A percentile compares a stretch with the other conserved stretches of the same genome.
These are phyloP conservation scores for Ceratorhiza oryzae-sativae DNA, from an alignment of 1,284 basidiomycete genomes.

Conservation along the genomic window DNA sequence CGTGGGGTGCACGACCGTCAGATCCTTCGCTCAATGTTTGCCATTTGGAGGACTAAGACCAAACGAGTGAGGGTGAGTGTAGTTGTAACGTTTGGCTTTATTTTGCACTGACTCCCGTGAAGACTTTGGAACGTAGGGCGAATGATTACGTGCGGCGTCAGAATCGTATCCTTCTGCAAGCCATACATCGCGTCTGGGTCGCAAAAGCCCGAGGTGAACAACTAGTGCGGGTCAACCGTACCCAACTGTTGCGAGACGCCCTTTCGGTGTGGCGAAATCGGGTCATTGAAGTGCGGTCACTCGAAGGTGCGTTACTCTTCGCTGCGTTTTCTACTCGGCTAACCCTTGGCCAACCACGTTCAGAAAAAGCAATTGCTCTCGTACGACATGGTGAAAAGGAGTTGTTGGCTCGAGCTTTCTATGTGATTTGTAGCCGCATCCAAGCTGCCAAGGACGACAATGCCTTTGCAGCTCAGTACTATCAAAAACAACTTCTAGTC, in stretches of 20 bases:
- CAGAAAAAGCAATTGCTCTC: slow-evolving; percentile 9
- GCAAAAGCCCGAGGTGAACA: slow-evolving; percentile 70
- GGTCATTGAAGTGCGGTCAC: slow-evolving; percentile 46
- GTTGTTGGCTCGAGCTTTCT: slow-evolving; percentile 16
- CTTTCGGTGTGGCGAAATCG: slow-evolving; percentile 64
- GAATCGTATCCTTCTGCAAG: slow-evolving; percentile 68
- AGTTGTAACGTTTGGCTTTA: neutral
- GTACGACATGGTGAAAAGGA: slow-evolving; percentile 6
- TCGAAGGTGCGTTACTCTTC: slow-evolving; percentile 2
- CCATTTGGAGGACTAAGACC: slow-evolving; percentile 63
- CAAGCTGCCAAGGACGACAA: slow-evolving; percentile 2
- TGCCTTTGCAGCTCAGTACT: neutral
- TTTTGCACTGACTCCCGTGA: neutral
- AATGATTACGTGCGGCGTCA: slow-evolving; percentile 65
- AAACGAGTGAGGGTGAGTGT: slow-evolving; percentile 60
- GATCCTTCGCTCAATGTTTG: slow-evolving; percentile 58
- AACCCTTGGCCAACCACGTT: neutral
- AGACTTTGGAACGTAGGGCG: slow-evolving; percentile 63
- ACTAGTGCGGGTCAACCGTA: slow-evolving; percentile 62
- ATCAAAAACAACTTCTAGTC: slow-evolving; percentile 8
- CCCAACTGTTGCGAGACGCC: slow-evolving; percentile 57
- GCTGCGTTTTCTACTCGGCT: neutral
- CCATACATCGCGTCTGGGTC: slow-evolving; percentile 73
- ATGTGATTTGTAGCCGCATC: slow-evolving; percentile 18
- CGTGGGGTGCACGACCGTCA: slow-evolving; percentile 55